Percentiles rank a stretch among this genome's conserved stretches.
Conservation (phyloP, 441 rosid species). For the Croton laevigatus region DNA sequence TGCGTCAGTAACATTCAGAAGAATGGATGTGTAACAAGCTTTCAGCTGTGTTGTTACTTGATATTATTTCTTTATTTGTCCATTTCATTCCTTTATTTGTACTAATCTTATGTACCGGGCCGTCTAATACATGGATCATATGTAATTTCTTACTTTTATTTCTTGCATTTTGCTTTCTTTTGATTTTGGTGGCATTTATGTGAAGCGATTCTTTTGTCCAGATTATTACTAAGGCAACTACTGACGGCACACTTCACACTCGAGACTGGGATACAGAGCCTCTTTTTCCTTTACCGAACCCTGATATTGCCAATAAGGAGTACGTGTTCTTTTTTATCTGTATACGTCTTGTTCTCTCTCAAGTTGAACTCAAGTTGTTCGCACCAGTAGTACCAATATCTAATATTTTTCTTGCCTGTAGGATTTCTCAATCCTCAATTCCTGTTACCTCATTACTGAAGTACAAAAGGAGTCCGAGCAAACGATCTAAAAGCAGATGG, state of each 20-base stretch:
- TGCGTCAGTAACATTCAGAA: neutral
- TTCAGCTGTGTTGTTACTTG: neutral
- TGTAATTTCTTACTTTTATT: conserved; percentile 11
- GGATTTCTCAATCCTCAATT: conserved; percentile 43
- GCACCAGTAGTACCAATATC: conserved; percentile 21
- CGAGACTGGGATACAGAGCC: conserved; percentile 95
- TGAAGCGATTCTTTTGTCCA: conserved; percentile 29
- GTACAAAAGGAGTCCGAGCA: conserved; percentile 65
- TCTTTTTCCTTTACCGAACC: conserved; percentile 60
- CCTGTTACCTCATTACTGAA: conserved; percentile 39
- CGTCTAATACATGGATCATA: conserved; percentile 10
- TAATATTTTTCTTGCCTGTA: conserved; percentile 22
- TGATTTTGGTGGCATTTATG: conserved; percentile 9
- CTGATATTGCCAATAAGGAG: conserved; percentile 48
- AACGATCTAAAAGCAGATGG: conserved; percentile 95
- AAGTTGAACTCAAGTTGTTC: conserved; percentile 8
- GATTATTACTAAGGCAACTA: conserved; percentile 76
- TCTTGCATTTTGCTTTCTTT: conserved; percentile 2
- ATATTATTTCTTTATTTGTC: neutral
- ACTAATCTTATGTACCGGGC: conserved; percentile 17
- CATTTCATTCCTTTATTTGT: conserved; percentile 6
- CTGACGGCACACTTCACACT: conserved; percentile 71
- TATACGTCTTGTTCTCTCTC: conserved; percentile 10
- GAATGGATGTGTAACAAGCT: neutral
- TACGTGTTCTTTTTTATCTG: conserved; percentile 31